A percentile compares a stretch with the other conserved stretches of the same genome.
These are phyloP conservation scores for Scutellaria minor DNA, from an alignment of 257 asterid species.

Conservation along the genomic window DNA sequence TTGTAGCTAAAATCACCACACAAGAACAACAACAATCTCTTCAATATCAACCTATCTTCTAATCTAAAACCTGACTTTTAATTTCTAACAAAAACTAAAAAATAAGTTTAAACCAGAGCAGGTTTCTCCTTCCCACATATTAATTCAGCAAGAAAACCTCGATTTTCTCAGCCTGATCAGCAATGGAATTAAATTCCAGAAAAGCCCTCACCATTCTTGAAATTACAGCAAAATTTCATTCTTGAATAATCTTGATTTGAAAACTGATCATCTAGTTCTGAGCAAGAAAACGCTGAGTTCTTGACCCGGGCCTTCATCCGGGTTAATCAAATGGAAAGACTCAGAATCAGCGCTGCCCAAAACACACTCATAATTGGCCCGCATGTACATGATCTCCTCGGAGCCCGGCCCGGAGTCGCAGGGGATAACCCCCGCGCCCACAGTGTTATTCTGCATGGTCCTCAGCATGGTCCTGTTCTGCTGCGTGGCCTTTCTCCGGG, in stretches of 20 bases:
- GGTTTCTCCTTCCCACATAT: slow-evolving; percentile 27
- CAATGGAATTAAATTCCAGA: slow-evolving; percentile 23
- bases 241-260: neutral
- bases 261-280: slow-evolving; percentile 54
- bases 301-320: slow-evolving; percentile 80
- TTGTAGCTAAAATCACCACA: slow-evolving; percentile 30
- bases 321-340: slow-evolving; percentile 91
- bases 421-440: slow-evolving; percentile 94
- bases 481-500: slow-evolving; percentile 58
- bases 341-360: slow-evolving; percentile 86
- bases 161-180: slow-evolving; percentile 28
- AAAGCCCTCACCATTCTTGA: slow-evolving; percentile 9
- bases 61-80: slow-evolving; percentile 13
- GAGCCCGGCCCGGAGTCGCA: slow-evolving; percentile 56
- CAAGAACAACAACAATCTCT: neutral
- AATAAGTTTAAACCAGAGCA: slow-evolving; percentile 37
- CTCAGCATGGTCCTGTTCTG: slow-evolving; percentile 65
- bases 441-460: slow-evolving; percentile 80
- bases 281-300: slow-evolving; percentile 94
- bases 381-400: slow-evolving; percentile 89
- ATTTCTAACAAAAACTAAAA: slow-evolving; percentile 5
- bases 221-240: no score
- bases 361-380: slow-evolving; percentile 89
- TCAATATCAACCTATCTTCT: neutral
- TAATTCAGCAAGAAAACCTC: slow-evolving; percentile 28